Evolutionary conservation across 148 eudicot genomes (phyloP).

Genomic region (Oxyria digyna): DNA sequence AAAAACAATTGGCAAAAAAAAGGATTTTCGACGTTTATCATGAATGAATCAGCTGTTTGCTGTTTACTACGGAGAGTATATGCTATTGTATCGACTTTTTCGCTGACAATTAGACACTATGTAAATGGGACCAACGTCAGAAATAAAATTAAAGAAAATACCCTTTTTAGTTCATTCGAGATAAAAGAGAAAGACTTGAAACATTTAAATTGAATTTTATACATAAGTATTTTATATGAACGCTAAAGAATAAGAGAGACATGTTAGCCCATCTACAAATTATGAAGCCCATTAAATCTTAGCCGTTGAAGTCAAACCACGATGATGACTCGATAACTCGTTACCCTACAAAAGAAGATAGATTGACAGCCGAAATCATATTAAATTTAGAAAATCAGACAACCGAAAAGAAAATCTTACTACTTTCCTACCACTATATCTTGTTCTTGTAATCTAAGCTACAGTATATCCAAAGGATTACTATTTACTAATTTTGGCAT

Average conservation of each 20-base stretch:
- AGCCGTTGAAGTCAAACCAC: conserved; percentile 3
- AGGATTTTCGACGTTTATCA: neutral
- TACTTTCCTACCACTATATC: neutral
- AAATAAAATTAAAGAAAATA: too few relatives aligned
- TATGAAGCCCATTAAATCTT: neutral
- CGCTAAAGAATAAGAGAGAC: too few relatives aligned
- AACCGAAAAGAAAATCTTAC: neutral
- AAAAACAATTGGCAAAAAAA: neutral
- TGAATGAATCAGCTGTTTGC: neutral
- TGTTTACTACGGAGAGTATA: neutral
- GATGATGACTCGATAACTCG: neutral
- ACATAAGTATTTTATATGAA: too few relatives aligned
- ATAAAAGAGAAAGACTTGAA: too few relatives aligned
- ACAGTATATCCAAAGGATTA: neutral
- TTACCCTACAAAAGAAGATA: conserved; percentile 1
- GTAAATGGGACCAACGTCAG: neutral
- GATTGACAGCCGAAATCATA: conserved; percentile 4
- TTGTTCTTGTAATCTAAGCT: neutral
- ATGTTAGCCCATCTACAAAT: neutral
- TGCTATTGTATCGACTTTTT: neutral
- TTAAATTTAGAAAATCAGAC: neutral
- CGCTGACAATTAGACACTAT: neutral
- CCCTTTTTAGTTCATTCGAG: too few relatives aligned
- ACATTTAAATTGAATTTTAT: too few relatives aligned
- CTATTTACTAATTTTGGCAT: too few relatives aligned